Evolutionary conservation across 352 stramenopile species (phyloP).

Genomic region (Nothophytophthora sp.): DNA sequence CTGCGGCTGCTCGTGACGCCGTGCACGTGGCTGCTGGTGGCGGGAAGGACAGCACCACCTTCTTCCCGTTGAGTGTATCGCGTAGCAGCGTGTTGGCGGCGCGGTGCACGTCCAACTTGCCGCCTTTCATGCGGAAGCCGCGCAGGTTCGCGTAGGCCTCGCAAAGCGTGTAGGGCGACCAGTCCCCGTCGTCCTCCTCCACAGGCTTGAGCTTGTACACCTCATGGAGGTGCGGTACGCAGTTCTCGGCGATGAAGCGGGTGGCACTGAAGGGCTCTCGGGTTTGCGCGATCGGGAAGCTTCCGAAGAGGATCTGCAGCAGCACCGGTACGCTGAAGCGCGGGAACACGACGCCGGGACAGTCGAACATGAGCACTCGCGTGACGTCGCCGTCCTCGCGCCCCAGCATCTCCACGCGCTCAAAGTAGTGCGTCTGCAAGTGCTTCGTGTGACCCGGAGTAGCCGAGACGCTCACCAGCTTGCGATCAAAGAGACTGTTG

Average conservation of each 20-base stretch:
- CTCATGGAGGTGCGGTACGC: slow-evolving; percentile 60
- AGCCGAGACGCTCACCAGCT: slow-evolving; percentile 79
- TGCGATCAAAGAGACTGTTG: slow-evolving; percentile 83
- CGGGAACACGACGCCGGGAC: slow-evolving; percentile 80
- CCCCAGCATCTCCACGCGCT: slow-evolving; percentile 53
- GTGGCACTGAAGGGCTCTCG: slow-evolving; percentile 86
- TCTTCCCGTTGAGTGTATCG: slow-evolving; percentile 81
- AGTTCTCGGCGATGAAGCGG: slow-evolving; percentile 87
- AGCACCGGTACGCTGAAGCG: slow-evolving; percentile 66
- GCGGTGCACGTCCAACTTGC: slow-evolving; percentile 75
- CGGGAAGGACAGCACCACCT: slow-evolving; percentile 80
- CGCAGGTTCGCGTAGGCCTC: slow-evolving; percentile 76
- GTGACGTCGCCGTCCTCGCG: slow-evolving; percentile 19
- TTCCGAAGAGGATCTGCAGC: slow-evolving; percentile 83
- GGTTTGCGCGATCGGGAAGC: slow-evolving; percentile 84
- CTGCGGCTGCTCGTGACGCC: background rate
- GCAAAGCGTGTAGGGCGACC: slow-evolving; percentile 76
- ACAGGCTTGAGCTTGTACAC: slow-evolving; percentile 82
- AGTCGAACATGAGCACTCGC: slow-evolving; percentile 75
- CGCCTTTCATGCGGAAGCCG: slow-evolving; percentile 74
- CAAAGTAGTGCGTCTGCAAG: slow-evolving; percentile 80
- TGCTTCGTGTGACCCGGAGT: slow-evolving; percentile 85
- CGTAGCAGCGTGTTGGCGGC: slow-evolving; percentile 73
- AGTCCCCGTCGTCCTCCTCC: slow-evolving; percentile 72
- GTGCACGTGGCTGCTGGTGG: slow-evolving; percentile 31